Base-by-base conservation (phyloP, 2,329 filamentous ascomycete genomes). In the Cryphonectria parasitica region DNA sequence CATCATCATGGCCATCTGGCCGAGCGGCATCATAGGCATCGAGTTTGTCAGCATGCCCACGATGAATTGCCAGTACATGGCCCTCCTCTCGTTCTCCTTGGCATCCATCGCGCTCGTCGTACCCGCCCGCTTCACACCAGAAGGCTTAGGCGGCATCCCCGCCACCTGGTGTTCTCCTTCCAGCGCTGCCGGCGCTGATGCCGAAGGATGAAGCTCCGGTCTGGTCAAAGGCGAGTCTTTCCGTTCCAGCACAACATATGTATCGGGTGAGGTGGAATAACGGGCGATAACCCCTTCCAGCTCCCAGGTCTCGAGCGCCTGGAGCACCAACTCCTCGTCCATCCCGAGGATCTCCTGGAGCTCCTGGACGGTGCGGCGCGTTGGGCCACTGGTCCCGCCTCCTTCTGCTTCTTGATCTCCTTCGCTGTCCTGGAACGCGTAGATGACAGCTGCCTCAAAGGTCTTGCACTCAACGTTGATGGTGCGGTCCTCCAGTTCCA, bases 21-120 rank as follows among this genome's bases (percentile, higher is more conserved):
- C 86, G 71, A 95, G 83, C 66, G 92, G 91, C 92, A 98, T 96
- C 39, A 91, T 82, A 25, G 87, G 89, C 25, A 91, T 91, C 75
- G 94, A 92, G 80, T 98, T 98, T 73, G 94, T 98, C 80, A 99
- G 83, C 96, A 99, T 98, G 66, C 93, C 94, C 69, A 94, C 85
- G 71, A 99, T 94, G 79, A 97, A 98, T 77, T 95, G 92, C 89
- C 92, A 94, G 80, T 98, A 97, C 54, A 97, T 87, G 60, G 82
- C 80, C 45, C 85, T 84, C 71, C 85, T 84, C 75, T 87, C 87
- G 75, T 86, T 84, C 77, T 90, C 88, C 78, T 93, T 91, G 74
- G 89, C 86, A 31, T 91, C 87, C 43, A 92, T 70, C 7, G 70
- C 72, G 83, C 82, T 81, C 17, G 79, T 82, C 45, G 72, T 73